These are phyloP conservation scores for Aegilops speltoides DNA, from an alignment of 176 grass and related monocot genomes.

Conservation along the genomic window DNA sequence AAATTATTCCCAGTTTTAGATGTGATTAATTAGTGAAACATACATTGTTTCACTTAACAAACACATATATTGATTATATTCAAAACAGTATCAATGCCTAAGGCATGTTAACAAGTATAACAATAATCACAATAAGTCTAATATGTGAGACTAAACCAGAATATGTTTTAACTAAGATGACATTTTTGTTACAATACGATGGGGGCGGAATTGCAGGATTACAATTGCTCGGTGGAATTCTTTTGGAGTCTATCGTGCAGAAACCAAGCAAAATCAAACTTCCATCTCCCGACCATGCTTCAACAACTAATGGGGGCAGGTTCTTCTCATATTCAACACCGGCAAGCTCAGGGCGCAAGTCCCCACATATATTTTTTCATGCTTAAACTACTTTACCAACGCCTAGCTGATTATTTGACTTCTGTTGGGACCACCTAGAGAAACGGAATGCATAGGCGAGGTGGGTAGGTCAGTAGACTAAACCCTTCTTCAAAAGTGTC, in stretches of 20 bases:
- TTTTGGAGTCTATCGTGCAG: constrained; percentile 56
- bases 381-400: no score
- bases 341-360: constrained; percentile 53
- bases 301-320: constrained; percentile 17
- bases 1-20: no score
- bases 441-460: no score
- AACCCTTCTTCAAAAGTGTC: constrained; percentile 49
- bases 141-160: not conserved
- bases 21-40: no score
- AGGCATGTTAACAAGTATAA: no score
- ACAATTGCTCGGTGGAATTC: constrained; percentile 54
- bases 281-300: constrained; percentile 13
- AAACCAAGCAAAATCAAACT: constrained; percentile 46
- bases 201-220: constrained; percentile 21
- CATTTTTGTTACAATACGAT: not conserved
- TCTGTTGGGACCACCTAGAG: constrained; percentile 33
- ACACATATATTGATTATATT: no score
- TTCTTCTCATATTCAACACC: constrained; percentile 50
- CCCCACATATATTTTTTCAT: not conserved
- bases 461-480: constrained; percentile 4
- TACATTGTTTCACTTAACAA: no score
- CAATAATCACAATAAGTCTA: no score
- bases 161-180: not conserved
- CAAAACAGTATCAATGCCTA: no score
- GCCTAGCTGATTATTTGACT: not conserved